Evolutionary conservation across 202 grass and related monocot genomes (phyloP).

Genomic region (Zoysia matrella): DNA sequence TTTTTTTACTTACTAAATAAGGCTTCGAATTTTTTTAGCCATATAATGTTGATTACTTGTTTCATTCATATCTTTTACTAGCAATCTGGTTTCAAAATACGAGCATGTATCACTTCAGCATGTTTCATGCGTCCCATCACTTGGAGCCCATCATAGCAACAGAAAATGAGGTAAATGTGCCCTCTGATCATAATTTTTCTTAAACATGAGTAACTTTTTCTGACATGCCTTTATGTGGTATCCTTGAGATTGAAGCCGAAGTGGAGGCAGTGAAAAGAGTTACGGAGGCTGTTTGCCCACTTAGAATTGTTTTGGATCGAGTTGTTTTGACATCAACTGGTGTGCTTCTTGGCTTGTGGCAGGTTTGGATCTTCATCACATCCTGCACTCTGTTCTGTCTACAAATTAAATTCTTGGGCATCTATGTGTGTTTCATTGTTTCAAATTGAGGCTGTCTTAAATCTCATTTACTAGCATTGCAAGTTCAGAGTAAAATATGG

Average conservation of each 20-base stretch:
- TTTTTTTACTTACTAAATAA: neutral
- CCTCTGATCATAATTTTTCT: conserved; percentile 22
- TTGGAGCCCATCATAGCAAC: conserved; percentile 67
- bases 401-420: conserved; percentile 9
- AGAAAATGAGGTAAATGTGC: conserved; percentile 61
- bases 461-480: neutral
- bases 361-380: conserved; percentile 56
- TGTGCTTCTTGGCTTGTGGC: conserved; percentile 96
- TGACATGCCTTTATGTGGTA: conserved; percentile 50
- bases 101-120: conserved; percentile 94
- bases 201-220: conserved; percentile 16
- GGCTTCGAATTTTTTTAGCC: neutral
- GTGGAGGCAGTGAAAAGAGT: conserved; percentile 61
- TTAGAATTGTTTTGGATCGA: conserved; percentile 83
- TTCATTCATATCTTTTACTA: conserved; percentile 39
- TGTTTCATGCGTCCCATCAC: conserved; percentile 98
- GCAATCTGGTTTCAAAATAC: conserved; percentile 96
- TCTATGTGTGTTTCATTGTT: conserved; percentile 11
- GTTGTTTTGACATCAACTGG: conserved; percentile 93
- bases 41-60: conserved; percentile 5
- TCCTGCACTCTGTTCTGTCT: neutral
- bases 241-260: conserved; percentile 96
- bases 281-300: conserved; percentile 62
- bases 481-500: conserved; percentile 33
- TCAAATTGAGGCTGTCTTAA: neutral